Percentiles rank a stretch among this genome's conserved stretches.
These are phyloP conservation scores for Cerioporus squamosus DNA, from an alignment of 1,284 basidiomycete species.

Conservation along the genomic window DNA sequence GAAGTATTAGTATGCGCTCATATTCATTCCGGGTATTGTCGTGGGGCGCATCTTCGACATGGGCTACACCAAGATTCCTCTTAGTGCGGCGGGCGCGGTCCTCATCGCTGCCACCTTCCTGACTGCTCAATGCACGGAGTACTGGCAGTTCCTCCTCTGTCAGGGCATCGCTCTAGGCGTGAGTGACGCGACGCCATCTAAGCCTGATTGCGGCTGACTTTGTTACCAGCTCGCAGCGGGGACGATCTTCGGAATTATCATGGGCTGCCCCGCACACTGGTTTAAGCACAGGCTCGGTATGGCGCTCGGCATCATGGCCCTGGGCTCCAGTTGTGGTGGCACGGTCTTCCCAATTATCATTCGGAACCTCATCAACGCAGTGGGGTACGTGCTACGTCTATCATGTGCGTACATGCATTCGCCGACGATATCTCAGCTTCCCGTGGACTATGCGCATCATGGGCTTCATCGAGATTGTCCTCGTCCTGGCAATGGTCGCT, in stretches of 20 bases:
- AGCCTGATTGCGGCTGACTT: not conserved
- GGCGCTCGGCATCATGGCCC: constrained; percentile 46
- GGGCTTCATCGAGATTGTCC: constrained; percentile 53
- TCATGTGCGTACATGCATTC: not conserved
- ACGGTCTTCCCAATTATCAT: constrained; percentile 47
- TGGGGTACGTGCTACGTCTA: constrained; percentile 35
- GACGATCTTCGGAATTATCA: constrained; percentile 47
- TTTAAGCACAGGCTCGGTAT: constrained; percentile 45
- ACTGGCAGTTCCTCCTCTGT: constrained; percentile 57
- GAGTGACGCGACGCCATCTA: constrained; percentile 11
- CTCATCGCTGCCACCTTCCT: constrained; percentile 52
- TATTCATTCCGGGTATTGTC: constrained; percentile 51
- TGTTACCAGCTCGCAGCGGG: constrained; percentile 36
- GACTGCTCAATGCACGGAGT: constrained; percentile 51
- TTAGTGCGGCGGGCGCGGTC: constrained; percentile 35
- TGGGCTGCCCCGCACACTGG: constrained; percentile 53
- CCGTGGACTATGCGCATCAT: constrained; percentile 65
- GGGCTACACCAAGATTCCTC: constrained; percentile 49
- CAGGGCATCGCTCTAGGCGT: constrained; percentile 53
- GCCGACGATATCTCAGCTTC: constrained; percentile 42
- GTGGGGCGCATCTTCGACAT: constrained; percentile 59
- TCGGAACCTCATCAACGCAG: constrained; percentile 41
- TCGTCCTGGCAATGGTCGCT: constrained; percentile 49
- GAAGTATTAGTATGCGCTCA: constrained; percentile 43
- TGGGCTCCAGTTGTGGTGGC: constrained; percentile 50